These are phyloP conservation scores for Alternaria angustiovoidea DNA, from an alignment of 2,329 filamentous ascomycete species.

Conservation along the genomic window DNA sequence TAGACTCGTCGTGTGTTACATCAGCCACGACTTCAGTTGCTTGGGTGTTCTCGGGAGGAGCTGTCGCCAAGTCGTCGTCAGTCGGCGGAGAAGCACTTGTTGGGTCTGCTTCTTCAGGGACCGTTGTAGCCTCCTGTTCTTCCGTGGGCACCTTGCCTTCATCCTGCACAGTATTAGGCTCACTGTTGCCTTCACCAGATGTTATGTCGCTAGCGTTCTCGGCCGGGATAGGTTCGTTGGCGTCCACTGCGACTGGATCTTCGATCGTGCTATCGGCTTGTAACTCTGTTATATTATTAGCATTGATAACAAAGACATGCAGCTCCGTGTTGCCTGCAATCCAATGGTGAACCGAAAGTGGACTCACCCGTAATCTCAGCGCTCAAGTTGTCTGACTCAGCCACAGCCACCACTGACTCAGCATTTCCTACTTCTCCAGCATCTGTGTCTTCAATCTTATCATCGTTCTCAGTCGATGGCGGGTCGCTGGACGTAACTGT, in stretches of 20 bases:
- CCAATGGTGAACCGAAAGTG: background rate
- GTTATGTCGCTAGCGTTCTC: background rate
- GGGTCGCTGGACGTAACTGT: background rate
- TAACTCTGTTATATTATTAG: constrained; percentile 5
- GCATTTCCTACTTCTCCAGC: background rate
- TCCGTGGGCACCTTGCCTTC: background rate
- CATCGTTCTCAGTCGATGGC: constrained; percentile 6
- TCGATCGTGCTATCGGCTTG: background rate
- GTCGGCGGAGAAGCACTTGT: background rate
- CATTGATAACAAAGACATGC: background rate
- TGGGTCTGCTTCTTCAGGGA: background rate
- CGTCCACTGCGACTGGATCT: background rate
- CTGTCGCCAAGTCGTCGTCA: background rate
- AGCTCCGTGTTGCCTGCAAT: background rate
- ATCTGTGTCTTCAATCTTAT: background rate
- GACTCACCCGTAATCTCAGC: constrained; percentile 6
- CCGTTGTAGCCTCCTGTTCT: background rate
- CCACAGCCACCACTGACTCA: background rate
- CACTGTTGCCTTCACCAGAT: background rate
- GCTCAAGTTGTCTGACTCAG: background rate
- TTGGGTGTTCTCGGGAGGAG: background rate
- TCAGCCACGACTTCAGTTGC: background rate
- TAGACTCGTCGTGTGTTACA: background rate
- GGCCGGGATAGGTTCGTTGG: background rate
- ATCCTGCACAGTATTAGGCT: background rate